phyloP scores from a whole-genome alignment of 257 asterid genomes.

The Solanum chiquidenum region DNA sequence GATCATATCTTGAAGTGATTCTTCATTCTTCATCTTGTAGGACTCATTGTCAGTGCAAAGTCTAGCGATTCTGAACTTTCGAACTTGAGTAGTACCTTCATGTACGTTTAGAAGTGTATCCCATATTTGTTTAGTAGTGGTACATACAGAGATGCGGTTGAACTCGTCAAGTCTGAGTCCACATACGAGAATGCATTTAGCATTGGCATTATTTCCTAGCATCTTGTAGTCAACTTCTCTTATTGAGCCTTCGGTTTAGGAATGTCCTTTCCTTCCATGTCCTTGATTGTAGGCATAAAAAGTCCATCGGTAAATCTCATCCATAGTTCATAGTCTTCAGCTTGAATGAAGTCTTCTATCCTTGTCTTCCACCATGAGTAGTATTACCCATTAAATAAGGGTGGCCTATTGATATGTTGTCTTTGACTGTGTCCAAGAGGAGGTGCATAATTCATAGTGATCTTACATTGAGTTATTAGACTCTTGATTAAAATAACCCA shows the following conservation, averaged over 20 bases:
- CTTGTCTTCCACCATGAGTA: neutral
- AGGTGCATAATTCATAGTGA: neutral
- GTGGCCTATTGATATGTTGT: neutral
- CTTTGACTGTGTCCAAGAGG: neutral
- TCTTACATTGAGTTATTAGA: neutral
- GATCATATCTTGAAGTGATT: neutral
- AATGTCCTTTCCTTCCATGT: neutral
- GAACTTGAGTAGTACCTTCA: neutral
- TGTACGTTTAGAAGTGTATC: neutral
- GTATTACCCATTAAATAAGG: neutral
- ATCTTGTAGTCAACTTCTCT: neutral
- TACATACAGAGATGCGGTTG: neutral
- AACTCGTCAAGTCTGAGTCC: neutral
- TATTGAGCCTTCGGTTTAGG: neutral
- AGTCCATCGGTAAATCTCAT: neutral
- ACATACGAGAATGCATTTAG: neutral
- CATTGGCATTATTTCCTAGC: neutral
- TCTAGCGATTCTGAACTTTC: neutral
- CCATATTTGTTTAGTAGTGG: neutral
- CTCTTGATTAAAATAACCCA: neutral
- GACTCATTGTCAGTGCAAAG: neutral
- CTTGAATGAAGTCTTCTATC: neutral
- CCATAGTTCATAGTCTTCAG: neutral
- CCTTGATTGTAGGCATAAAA: neutral
- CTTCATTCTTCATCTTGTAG: neutral